Conservation (phyloP, 345 rosid species). For the Erysimum cheiranthoides region DNA sequence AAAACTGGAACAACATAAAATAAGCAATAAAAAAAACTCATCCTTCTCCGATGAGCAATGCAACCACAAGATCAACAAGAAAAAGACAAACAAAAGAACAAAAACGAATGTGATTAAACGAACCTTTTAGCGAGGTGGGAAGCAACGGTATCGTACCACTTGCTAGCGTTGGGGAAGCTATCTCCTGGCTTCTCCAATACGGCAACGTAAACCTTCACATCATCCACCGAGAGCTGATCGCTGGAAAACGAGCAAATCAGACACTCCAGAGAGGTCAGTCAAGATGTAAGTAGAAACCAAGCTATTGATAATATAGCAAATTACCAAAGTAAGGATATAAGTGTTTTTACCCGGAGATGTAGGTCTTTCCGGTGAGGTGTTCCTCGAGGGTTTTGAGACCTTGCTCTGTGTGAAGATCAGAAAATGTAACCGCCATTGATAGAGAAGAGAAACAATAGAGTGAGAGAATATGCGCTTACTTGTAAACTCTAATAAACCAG, state of each 20-base stretch:
- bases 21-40: background rate
- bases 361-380: constrained; percentile 70
- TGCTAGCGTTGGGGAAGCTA: constrained; percentile 67
- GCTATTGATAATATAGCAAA: background rate
- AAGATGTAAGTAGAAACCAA: background rate
- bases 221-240: constrained; percentile 62
- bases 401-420: constrained; percentile 78
- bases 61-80: background rate
- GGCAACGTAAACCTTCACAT: constrained; percentile 82
- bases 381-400: constrained; percentile 80
- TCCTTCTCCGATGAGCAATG: background rate
- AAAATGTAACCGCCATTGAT: constrained; percentile 68
- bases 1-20: constrained; percentile 51
- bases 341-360: constrained; percentile 62
- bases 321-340: background rate
- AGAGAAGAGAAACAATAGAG: background rate
- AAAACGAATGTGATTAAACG: background rate
- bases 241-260: constrained; percentile 37
- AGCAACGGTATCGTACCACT: constrained; percentile 74
- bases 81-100: background rate
- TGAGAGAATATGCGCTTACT: background rate
- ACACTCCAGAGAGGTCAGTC: background rate
- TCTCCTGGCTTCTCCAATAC: constrained; percentile 61
- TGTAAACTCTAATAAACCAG: background rate
- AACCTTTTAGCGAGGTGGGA: constrained; percentile 71